A percentile compares a stretch with the other conserved stretches of the same genome.
Evolutionary conservation across 495 filamentous ascomycete genomes (phyloP).

Genomic region (Cercophora scortea): DNA sequence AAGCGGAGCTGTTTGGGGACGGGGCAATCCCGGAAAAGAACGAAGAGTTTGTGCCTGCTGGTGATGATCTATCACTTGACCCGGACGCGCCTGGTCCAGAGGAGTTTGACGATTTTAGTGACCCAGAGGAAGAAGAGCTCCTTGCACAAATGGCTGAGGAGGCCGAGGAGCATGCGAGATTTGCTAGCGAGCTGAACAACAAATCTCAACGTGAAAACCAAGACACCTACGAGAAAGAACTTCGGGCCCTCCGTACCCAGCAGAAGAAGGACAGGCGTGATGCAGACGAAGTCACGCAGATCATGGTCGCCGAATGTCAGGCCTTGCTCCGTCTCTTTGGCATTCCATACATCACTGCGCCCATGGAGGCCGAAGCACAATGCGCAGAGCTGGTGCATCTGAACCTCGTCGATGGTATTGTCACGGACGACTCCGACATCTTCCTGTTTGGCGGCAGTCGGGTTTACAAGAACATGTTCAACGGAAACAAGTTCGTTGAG

Average conservation of each 20-base stretch:
- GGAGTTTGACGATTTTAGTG: conserved; percentile 53
- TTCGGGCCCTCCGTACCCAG: conserved; percentile 78
- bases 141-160: conserved; percentile 78
- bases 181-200: conserved; percentile 77
- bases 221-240: conserved; percentile 76
- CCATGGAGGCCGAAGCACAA: conserved; percentile 98
- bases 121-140: conserved; percentile 87
- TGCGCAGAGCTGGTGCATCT: conserved; percentile 84
- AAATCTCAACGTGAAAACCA: conserved; percentile 53
- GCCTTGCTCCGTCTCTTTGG: conserved; percentile 85
- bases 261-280: conserved; percentile 94
- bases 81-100: conserved; percentile 22
- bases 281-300: conserved; percentile 87
- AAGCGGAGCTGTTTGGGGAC: conserved; percentile 16
- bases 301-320: conserved; percentile 94
- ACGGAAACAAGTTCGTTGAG: conserved; percentile 92
- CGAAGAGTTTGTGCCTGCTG: conserved; percentile 3
- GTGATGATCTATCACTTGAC: conserved; percentile 25
- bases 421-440: conserved; percentile 97
- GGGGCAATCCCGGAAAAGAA: background rate
- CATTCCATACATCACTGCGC: conserved; percentile 90
- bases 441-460: conserved; percentile 95
- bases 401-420: conserved; percentile 89
- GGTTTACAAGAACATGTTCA: conserved; percentile 99
- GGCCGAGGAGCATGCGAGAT: conserved; percentile 85